phyloP scores from a whole-genome alignment of 148 eudicot genomes.

The Vaccinium myrtillus region DNA sequence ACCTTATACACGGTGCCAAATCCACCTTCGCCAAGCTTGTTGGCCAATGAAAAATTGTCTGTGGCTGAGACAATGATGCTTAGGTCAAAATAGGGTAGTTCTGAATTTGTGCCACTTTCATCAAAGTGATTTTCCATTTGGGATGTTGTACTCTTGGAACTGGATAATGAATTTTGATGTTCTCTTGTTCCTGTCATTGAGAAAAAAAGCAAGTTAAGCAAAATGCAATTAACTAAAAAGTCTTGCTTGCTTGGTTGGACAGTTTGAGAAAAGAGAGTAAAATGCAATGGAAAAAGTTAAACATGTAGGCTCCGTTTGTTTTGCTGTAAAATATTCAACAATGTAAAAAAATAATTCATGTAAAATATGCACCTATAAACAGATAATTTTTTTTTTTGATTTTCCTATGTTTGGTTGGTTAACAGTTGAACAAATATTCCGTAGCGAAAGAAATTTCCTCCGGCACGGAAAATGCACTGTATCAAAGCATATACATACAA shows the following conservation, averaged over 20 bases:
- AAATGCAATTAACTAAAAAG: not conserved
- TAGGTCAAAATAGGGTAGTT: slow-evolving; percentile 24
- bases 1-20: slow-evolving; percentile 34
- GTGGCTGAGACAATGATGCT: slow-evolving; percentile 26
- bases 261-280: no score
- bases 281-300: not conserved
- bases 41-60: slow-evolving; percentile 14
- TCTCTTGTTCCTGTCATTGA: slow-evolving; percentile 7
- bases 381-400: no score
- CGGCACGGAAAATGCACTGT: no score
- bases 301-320: not conserved
- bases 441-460: no score
- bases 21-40: slow-evolving; percentile 32
- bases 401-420: no score
- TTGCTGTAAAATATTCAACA: no score
- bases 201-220: not conserved
- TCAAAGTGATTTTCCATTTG: slow-evolving; percentile 23
- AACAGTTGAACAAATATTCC: no score
- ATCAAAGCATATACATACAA: no score
- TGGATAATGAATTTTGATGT: slow-evolving; percentile 18
- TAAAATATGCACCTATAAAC: no score
- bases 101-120: slow-evolving; percentile 28
- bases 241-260: not conserved
- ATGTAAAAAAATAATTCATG: no score
- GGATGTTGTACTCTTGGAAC: not conserved